phyloP scores from a whole-genome alignment of 345 rosid genomes.

The Conringia planisiliqua region DNA sequence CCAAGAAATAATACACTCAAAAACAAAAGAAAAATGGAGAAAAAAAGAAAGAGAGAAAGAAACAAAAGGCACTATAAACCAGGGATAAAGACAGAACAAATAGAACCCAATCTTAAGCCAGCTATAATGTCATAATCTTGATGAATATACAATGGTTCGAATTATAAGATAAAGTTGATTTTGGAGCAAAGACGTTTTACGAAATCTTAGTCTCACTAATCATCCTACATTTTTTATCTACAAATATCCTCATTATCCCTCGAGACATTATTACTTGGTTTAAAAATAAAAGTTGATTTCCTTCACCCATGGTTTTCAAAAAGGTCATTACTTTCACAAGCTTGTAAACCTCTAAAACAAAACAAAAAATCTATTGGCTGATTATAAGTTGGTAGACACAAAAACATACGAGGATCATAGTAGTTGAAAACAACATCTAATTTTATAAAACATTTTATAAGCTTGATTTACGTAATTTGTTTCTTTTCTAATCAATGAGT shows the following conservation, averaged over 20 bases:
- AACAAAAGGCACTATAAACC: constrained; percentile 24
- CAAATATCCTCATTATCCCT: constrained; percentile 4
- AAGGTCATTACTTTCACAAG: constrained; percentile 19
- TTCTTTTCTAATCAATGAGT: not conserved
- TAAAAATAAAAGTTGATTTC: not conserved
- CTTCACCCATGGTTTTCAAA: constrained; percentile 14
- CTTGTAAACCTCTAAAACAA: constrained; percentile 1
- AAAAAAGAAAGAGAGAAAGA: not conserved
- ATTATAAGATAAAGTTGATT: not conserved
- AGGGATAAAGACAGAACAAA: constrained; percentile 21
- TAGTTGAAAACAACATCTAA: constrained; percentile 9
- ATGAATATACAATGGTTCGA: not conserved
- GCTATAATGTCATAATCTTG: constrained; percentile 10
- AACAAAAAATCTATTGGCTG: not conserved
- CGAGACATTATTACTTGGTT: not conserved
- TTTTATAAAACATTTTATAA: not conserved
- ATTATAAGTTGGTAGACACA: not conserved
- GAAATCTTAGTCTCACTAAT: constrained; percentile 9
- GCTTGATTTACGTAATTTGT: not conserved
- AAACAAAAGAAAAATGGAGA: constrained; percentile 7
- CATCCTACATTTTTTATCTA: not conserved
- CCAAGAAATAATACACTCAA: constrained; percentile 32
- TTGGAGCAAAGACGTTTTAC: not conserved
- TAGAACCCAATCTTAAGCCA: constrained; percentile 25
- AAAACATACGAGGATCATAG: constrained; percentile 11